Evolutionary conservation across 768 basidiomycete species (phyloP), one percentile per base, ranked within the genome.

Genomic region (Tulasnella sp.): DNA sequence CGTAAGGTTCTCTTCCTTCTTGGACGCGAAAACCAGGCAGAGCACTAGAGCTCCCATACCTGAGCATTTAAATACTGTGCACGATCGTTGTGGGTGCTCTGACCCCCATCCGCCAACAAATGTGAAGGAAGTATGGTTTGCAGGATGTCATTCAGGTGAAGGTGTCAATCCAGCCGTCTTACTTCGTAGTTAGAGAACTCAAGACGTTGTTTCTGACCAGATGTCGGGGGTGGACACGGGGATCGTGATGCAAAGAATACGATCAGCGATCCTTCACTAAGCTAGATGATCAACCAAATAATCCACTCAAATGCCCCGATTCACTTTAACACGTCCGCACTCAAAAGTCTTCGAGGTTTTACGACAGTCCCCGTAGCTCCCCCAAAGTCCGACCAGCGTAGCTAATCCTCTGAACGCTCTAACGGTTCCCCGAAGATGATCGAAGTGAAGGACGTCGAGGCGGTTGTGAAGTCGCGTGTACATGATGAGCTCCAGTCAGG

Each of bases 121-220:
- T 41, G 64, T 76, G 41, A 69, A 72, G 64, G 75, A 77, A 47
- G 75, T 77, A 0, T 77, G 74, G 75, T 77, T 77, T 63, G 65
- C 76, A 5, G 77, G 77, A 5, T 73, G 75, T n/a, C 76, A 76
- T 59, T 67, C 69, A 6, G 75, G 75, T 75, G 42, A 26, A 74
- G 37, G 17, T n/a, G n/a, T n/a, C n/a, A n/a, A n/a, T n/a, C n/a
- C n/a, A n/a, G 0, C 26, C 11, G 26, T 1, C 22, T 52, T 19
- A 9, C 52, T 1, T 59, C 26, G 6, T n/a, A n/a, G n/a, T 19
- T 40, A 16, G 40, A 12, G 26, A 59, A 59, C 26, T 22, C 9
- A 14, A 12, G 26, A 32, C 52, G 11, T 9, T 29, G 5, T 12
- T 29, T 59, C 52, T 12, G n/a, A 29, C 0, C 5, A 59, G 52